A percentile compares a stretch with the other conserved stretches of the same genome.
These are phyloP conservation scores for Cercospora zeae-maydis DNA, from an alignment of 2,329 filamentous ascomycete species.

Conservation along the genomic window DNA sequence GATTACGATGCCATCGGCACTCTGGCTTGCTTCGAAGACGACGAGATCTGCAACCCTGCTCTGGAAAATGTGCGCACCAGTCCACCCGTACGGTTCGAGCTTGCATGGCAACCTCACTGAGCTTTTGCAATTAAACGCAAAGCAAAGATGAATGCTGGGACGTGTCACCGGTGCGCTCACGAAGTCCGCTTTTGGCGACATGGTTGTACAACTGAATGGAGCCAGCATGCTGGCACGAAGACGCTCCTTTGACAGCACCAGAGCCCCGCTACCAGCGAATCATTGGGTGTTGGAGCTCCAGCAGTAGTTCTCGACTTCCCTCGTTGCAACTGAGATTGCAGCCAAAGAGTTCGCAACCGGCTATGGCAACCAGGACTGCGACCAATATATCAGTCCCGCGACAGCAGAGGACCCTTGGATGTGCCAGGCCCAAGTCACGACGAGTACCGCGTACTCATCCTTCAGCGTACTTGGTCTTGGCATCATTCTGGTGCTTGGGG, in stretches of 20 bases:
- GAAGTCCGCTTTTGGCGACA: background rate
- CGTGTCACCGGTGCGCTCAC: background rate
- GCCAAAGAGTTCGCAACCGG: background rate
- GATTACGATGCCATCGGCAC: constrained; percentile 3
- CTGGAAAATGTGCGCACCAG: background rate
- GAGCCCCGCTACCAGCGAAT: background rate
- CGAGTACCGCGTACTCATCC: background rate
- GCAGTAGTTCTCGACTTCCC: background rate
- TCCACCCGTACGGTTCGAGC: background rate
- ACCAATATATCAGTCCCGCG: background rate
- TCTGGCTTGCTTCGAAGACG: constrained; percentile 7
- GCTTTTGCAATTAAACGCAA: background rate
- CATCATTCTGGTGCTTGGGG: background rate
- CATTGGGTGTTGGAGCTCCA: background rate
- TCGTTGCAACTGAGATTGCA: background rate
- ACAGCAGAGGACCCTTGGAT: background rate
- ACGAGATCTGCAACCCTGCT: constrained; percentile 3
- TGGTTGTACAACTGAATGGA: background rate
- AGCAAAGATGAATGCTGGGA: background rate
- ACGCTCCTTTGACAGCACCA: background rate
- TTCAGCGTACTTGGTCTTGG: constrained; percentile 2
- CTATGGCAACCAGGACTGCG: background rate
- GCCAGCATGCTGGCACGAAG: background rate
- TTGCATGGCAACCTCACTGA: background rate
- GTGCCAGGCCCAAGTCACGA: constrained; percentile 5